phyloP scores from a whole-genome alignment of 495 filamentous ascomycete species.

The Zalerion maritima region DNA sequence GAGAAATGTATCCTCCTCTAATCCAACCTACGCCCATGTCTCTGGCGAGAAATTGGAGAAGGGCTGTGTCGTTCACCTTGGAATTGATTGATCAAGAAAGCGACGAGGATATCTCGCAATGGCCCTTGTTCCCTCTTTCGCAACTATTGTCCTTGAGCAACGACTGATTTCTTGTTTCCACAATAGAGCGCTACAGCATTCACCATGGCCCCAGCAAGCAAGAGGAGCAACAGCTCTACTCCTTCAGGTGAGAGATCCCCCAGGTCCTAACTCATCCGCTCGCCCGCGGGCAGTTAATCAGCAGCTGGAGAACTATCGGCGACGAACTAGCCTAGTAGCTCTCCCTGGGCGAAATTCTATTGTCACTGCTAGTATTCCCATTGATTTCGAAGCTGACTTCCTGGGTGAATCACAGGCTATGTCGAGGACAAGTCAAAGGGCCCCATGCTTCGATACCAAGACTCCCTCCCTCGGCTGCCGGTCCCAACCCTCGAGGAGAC shows the following conservation, averaged over 20 bases:
- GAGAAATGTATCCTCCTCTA: too few species aligned
- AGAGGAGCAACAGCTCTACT: conserved; percentile 44
- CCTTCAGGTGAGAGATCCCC: conserved; percentile 33
- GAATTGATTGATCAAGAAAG: background rate
- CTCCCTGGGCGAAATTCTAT: conserved; percentile 5
- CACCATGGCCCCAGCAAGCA: conserved; percentile 36
- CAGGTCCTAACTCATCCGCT: conserved; percentile 8
- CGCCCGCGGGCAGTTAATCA: too few species aligned
- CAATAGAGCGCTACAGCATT: conserved; percentile 8
- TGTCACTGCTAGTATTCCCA: conserved; percentile 2
- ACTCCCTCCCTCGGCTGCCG: conserved; percentile 80
- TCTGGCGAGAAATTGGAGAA: too few species aligned
- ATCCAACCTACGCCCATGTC: too few species aligned
- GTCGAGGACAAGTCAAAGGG: conserved; percentile 83
- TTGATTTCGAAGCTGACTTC: background rate
- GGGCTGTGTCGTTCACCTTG: background rate
- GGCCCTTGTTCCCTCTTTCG: background rate
- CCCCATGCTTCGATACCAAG: conserved; percentile 89
- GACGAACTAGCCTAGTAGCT: too few species aligned
- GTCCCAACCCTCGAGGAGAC: conserved; percentile 94
- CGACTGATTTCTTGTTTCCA: too few species aligned
- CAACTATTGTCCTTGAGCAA: background rate
- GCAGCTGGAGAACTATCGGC: too few species aligned
- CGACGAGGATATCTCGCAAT: background rate
- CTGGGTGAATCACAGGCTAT: conserved; percentile 46